Base-by-base conservation (phyloP, 345 rosid genomes). In the Physaria fendleri region DNA sequence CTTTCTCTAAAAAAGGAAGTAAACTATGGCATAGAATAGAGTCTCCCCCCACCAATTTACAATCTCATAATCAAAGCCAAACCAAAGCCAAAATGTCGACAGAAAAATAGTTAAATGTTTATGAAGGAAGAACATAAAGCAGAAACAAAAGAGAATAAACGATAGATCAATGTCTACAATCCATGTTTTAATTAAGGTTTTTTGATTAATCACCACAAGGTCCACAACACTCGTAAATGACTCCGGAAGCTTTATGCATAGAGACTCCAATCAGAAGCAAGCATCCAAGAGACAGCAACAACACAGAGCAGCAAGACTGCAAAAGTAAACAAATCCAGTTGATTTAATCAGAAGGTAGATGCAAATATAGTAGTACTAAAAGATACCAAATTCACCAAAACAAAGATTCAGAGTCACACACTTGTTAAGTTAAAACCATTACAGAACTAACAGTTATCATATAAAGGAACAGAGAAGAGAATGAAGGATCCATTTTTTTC, bases 251-350 rank as follows among this genome's bases (percentile, higher is more conserved):
- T 34, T 39, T 7, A 34, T 6, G 4, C 8, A 24, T 33, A 24
- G 44, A 23, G 45, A 25, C 54, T 58, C 57, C 41, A 40, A 12
- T 81, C 77, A 81, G 75, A 81, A 76, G 65, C 77, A 73, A 14
- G 53, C 66, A 38, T 73, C 73, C 65, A 69, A 33, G n/a, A 70
- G 64, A 56, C 75, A 70, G 49, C 73, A 67, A 63, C 78, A 58
- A 30, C 69, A 66, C 14, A 62, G 55, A 43, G 69, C 85, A 62
- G 82, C 81, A 71, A 78, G 72, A 62, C 85, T 81, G 77, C 62
- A 74, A 8, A n/a, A 47, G 11, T 0, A 2, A 30, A 61, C 47
- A 62, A 47, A 8, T 25, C n/a, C 7, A 33, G 39, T 5, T 14
- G 32, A 11, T 34, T 45, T 33, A 43, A 32, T 38, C 38, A 54